Evolutionary conservation across 352 stramenopile genomes (phyloP), one percentile per base, ranked within the genome.

Genomic region (Phytophthora kernoviae): DNA sequence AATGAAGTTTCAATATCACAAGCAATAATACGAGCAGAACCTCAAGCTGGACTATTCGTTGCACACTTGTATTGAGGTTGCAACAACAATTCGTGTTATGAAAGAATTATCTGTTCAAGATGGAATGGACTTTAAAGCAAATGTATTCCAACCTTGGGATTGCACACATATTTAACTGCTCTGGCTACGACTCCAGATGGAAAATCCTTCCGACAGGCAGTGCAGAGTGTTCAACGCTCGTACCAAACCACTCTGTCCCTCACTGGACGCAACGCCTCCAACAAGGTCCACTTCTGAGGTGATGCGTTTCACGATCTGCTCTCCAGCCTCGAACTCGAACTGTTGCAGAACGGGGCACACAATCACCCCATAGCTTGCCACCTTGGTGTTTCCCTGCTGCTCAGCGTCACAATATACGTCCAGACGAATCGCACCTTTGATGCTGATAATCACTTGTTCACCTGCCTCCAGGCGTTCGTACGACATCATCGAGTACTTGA

Each of bases 211-310:
- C n/a, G 54, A 59, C n/a, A 70, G 40, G 46, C 22, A 59, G 20
- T 43, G 51, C n/a, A 77, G 39, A 11, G 67, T 42, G n/a, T 40
- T 62, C 9, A 77, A 55, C 27, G 43, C 70, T 40, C 43, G 53
- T 32, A 68, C 51, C 3, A 59, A 55, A 6, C 30, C 45, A 24
- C 46, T 65, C n/a, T 66, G 42, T 26, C 50, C 49, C 40, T 71
- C 34, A 1, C 24, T 58, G 8, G 50, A 54, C 37, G 21, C 39
- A 14, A 70, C 37, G 8, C 68, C 77, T 1, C 56, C 47, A 0
- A 84, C 32, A 47, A 79, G 67, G 50, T 87, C 75, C 32, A 84
- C 69, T 40, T 87, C 77, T 2, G 68, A 81, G 0, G 75, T 82
- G 39, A 87, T 72, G 12, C 69, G 72, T 11, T 58, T 68, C 21